Evolutionary conservation across 495 filamentous ascomycete species (phyloP).

Genomic region (Hyaloscypha variabilis): DNA sequence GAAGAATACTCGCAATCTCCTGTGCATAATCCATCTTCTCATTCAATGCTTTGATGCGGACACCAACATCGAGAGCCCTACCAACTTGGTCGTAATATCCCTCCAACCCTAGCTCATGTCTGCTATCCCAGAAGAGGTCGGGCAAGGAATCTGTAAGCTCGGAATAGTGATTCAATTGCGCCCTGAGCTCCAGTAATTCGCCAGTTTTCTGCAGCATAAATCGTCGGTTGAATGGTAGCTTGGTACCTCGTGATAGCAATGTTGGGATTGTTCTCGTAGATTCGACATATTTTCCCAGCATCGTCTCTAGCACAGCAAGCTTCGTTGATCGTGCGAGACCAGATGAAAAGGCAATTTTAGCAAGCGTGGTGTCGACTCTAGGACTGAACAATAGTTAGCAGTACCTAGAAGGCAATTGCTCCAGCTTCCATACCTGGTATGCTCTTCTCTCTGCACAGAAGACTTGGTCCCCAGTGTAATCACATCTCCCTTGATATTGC

Average conservation of each 20-base stretch:
- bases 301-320: conserved; percentile 86
- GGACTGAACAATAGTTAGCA: conserved; percentile 25
- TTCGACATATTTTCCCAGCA: conserved; percentile 81
- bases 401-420: neutral
- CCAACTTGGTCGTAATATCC: conserved; percentile 95
- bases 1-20: conserved; percentile 88
- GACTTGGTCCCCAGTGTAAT: conserved; percentile 83
- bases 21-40: conserved; percentile 98
- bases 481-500: conserved; percentile 82
- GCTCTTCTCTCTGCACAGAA: conserved; percentile 31
- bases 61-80: conserved; percentile 86
- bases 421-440: neutral
- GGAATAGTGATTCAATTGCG: conserved; percentile 94
- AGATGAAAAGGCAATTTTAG: conserved; percentile 95
- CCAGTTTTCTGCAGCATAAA: conserved; percentile 94
- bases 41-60: conserved; percentile 89
- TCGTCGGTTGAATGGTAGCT: conserved; percentile 68
- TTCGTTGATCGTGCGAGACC: conserved; percentile 96
- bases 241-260: conserved; percentile 64
- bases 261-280: conserved; percentile 80
- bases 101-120: conserved; percentile 79
- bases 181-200: conserved; percentile 85
- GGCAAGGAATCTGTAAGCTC: conserved; percentile 95
- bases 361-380: conserved; percentile 75
- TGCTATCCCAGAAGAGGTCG: conserved; percentile 95